Conservation (phyloP, 2,329 filamentous ascomycete genomes). For the Neofusicoccum ribis region DNA sequence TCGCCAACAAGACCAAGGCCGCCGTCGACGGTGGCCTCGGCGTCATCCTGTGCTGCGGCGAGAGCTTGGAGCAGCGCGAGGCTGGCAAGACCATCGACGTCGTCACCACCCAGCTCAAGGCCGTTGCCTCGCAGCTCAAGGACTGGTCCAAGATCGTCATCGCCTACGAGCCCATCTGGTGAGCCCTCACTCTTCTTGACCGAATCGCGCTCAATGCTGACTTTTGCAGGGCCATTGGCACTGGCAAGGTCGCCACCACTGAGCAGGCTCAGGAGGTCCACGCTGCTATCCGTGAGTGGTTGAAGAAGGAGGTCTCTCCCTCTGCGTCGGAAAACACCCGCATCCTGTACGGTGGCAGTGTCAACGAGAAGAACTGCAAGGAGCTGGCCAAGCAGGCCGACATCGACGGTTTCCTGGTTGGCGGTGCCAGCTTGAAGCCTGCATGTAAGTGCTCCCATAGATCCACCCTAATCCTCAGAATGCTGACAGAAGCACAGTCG, state of each 20-base stretch:
- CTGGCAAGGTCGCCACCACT: slow-evolving; percentile 59
- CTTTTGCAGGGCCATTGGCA: slow-evolving; percentile 67
- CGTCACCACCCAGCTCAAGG: slow-evolving; percentile 80
- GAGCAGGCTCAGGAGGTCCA: slow-evolving; percentile 47
- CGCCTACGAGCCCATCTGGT: slow-evolving; percentile 99
- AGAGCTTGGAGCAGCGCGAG: slow-evolving; percentile 92
- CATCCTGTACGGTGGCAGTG: slow-evolving; percentile 94
- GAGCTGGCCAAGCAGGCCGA: slow-evolving; percentile 90
- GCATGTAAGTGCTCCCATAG: slow-evolving; percentile 51
- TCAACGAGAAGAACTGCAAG: slow-evolving; percentile 96
- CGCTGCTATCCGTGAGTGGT: slow-evolving; percentile 86
- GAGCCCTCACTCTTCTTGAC: slow-evolving; percentile 46
- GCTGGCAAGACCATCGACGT: slow-evolving; percentile 80
- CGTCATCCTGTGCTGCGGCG: slow-evolving; percentile 97
- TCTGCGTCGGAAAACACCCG: slow-evolving; percentile 82
- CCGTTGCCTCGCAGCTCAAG: slow-evolving; percentile 73
- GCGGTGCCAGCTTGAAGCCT: slow-evolving; percentile 94
- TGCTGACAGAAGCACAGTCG: slow-evolving; percentile 37
- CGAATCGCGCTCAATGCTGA: background rate
- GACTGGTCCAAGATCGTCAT: slow-evolving; percentile 96
- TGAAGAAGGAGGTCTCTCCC: slow-evolving; percentile 71
- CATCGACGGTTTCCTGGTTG: slow-evolving; percentile 97
- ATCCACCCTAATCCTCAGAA: too few relatives aligned
- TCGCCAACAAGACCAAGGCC: slow-evolving; percentile 92
- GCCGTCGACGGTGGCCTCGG: slow-evolving; percentile 82